Evolutionary conservation across 352 stramenopile species (phyloP), one percentile per base, ranked within the genome.

Genomic region (Phytopythium mirpurense): DNA sequence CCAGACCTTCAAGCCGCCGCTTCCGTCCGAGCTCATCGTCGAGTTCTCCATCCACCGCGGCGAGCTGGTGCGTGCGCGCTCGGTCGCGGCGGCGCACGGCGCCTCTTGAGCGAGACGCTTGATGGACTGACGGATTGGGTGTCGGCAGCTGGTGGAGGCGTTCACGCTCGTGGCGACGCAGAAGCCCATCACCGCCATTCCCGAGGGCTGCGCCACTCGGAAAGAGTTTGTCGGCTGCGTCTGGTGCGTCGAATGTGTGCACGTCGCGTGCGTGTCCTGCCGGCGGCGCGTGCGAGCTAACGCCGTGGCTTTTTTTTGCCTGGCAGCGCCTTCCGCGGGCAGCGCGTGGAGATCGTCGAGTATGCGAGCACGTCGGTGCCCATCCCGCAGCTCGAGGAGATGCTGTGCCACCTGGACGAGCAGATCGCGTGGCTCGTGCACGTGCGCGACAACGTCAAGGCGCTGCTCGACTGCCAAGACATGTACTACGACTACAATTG

Each of bases 41-140:
- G 84, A 94, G 35, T 90, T 93, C 51, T 94, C 84, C 10, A 78
- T 94, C 36, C 76, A 92, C 47, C 78, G 80, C 18, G 84, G 79
- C 31, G 79, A 90, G 60, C 47, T 94, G 68, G 82, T 94, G 48
- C 21, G 61, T 32, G 26, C 4, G 7, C 0, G 10, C 26, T 18
- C 16, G 15, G n/a, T n/a, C n/a, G n/a, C n/a, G n/a, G n/a, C n/a
- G n/a, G n/a, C n/a, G n/a, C n/a, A n/a, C n/a, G n/a, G n/a, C n/a
- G n/a, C n/a, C n/a, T n/a, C n/a, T n/a, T n/a, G n/a, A n/a, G n/a
- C n/a, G n/a, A n/a, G n/a, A n/a, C n/a, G n/a, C n/a, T n/a, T n/a
- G n/a, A n/a, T n/a, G n/a, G n/a, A n/a, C n/a, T n/a, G n/a, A n/a
- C n/a, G n/a, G n/a, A n/a, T n/a, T n/a, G n/a, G n/a, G n/a, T n/a